These are phyloP conservation scores for Lentinula sp. DNA, from an alignment of 768 basidiomycete species.

Conservation along the genomic window DNA sequence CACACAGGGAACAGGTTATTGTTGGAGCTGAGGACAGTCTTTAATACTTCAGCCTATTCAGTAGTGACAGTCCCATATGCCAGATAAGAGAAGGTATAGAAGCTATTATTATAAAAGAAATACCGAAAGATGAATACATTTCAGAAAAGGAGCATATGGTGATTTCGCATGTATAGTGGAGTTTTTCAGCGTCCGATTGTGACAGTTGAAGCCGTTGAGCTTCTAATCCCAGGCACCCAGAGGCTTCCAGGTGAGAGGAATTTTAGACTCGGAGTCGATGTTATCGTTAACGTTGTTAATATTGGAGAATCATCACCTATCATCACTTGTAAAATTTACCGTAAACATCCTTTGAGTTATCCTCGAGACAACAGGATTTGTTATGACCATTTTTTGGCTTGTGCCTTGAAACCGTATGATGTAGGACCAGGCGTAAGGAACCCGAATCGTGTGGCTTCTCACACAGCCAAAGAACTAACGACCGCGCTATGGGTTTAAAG, in stretches of 20 bases:
- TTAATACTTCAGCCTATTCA: background rate
- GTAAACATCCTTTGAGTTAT: no score
- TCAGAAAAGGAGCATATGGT: background rate
- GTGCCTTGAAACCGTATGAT: no score
- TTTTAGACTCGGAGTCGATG: no score
- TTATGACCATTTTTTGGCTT: no score
- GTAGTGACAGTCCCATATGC: background rate
- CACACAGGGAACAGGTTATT: background rate
- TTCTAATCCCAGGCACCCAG: background rate
- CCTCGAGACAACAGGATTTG: no score
- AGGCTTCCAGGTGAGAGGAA: background rate
- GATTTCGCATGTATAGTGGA: background rate
- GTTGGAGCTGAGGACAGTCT: background rate
- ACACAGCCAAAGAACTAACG: no score
- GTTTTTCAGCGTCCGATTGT: background rate
- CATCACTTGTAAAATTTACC: no score
- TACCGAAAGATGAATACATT: background rate
- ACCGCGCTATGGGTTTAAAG: no score
- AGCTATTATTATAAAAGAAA: background rate
- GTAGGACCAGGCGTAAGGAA: no score
- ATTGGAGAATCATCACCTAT: no score
- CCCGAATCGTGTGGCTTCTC: no score
- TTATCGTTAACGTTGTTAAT: no score
- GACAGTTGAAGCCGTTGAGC: background rate
- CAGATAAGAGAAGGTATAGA: background rate